A percentile compares a stretch with the other conserved stretches of the same genome.
phyloP scores from a whole-genome alignment of 306 rosid genomes.

The Vigna reflexopilosa region DNA sequence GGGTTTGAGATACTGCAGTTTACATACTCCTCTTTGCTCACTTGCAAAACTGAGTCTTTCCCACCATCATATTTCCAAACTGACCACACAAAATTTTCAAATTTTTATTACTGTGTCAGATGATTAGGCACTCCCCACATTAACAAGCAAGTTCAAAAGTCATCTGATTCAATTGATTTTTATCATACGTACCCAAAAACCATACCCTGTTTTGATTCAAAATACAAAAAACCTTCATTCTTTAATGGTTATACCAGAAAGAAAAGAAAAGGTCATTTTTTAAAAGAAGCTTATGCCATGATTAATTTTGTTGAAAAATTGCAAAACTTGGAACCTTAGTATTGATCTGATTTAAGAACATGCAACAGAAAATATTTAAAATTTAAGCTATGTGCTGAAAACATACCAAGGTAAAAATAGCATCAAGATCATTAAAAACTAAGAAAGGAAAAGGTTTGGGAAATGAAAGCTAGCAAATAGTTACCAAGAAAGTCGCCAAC shows the following conservation, averaged over 20 bases:
- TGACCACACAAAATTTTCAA: not conserved
- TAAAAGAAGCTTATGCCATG: too few species aligned
- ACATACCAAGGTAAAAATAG: not conserved
- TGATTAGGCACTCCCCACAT: not conserved
- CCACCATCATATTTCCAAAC: conserved; percentile 77
- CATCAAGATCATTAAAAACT: not conserved
- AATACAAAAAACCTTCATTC: too few species aligned
- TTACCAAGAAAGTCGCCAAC: conserved; percentile 70
- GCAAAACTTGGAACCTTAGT: too few species aligned
- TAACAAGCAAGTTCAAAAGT: too few species aligned
- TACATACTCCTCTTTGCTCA: conserved; percentile 57
- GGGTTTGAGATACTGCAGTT: conserved; percentile 65
- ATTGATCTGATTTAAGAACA: not conserved
- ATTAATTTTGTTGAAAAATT: too few species aligned
- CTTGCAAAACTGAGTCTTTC: conserved; percentile 79
- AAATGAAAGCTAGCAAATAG: conserved; percentile 7
- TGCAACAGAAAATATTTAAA: not conserved
- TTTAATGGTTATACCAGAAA: too few species aligned
- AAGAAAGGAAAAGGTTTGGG: not conserved
- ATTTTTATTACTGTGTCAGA: not conserved
- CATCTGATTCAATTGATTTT: too few species aligned
- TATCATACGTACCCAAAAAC: too few species aligned
- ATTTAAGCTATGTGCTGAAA: not conserved
- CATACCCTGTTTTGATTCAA: too few species aligned
- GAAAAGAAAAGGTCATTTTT: too few species aligned